phyloP scores from a whole-genome alignment of 768 basidiomycete genomes.

The Trametes cingulata region DNA sequence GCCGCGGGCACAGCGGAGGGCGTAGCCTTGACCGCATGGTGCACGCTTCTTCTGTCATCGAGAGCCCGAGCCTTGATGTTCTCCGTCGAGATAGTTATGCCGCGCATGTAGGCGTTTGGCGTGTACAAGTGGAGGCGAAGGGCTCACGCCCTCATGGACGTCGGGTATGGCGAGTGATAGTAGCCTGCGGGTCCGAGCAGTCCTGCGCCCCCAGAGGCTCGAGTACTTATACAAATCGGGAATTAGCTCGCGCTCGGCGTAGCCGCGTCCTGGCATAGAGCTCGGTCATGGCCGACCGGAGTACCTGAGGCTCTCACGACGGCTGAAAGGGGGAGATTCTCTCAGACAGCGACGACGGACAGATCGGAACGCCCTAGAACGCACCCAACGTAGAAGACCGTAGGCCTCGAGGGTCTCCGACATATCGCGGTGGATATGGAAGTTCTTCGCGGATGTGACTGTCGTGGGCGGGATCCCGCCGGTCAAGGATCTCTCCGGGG shows the following conservation, averaged over 20 bases:
- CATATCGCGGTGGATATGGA: too few relatives aligned
- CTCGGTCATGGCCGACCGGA: constrained; percentile 1
- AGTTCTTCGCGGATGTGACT: too few relatives aligned
- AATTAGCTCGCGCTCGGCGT: constrained; percentile 2
- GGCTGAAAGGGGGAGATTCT: constrained; percentile 4
- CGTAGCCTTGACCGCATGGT: background rate
- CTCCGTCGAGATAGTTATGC: background rate
- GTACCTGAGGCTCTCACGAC: constrained; percentile 6
- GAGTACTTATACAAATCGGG: constrained; percentile 11
- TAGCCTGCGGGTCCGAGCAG: background rate
- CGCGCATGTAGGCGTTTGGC: background rate
- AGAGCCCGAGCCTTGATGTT: constrained; percentile 1
- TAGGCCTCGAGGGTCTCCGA: too few relatives aligned
- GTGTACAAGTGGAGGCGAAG: background rate
- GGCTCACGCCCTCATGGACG: constrained; percentile 7
- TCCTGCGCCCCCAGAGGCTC: background rate
- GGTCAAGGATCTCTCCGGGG: too few relatives aligned
- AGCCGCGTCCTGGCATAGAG: background rate
- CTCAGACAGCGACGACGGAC: background rate
- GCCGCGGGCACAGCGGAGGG: background rate
- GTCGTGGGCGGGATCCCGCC: too few relatives aligned
- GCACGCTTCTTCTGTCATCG: constrained; percentile 1
- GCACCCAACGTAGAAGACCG: background rate
- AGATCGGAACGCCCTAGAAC: constrained; percentile 3
- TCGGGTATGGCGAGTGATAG: background rate